Conservation (phyloP, 1,139 yeast species). For the Wickerhamiella pararugosa region DNA sequence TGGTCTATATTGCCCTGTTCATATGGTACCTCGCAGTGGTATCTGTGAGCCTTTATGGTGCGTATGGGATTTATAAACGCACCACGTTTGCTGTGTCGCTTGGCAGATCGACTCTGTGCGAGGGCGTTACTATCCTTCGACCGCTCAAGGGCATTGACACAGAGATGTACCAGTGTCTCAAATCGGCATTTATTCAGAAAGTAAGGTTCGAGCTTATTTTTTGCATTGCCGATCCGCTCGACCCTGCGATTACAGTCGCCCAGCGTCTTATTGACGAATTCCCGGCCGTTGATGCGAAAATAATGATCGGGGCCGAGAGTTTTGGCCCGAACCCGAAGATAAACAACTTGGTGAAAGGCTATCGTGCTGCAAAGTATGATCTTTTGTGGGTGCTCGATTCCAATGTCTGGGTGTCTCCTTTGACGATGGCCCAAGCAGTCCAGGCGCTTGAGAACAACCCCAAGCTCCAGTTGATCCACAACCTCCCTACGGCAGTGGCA, state of each 20-base stretch:
- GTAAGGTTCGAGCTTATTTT: slow-evolving; percentile 67
- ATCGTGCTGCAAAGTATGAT: slow-evolving; percentile 49
- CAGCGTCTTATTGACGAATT: slow-evolving; percentile 35
- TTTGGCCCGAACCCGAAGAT: slow-evolving; percentile 86
- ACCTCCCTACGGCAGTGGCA: slow-evolving; percentile 54
- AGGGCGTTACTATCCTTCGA: slow-evolving; percentile 63
- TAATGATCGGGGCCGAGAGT: slow-evolving; percentile 35
- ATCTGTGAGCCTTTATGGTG: neutral
- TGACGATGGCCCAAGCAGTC: slow-evolving; percentile 54
- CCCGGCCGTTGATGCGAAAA: slow-evolving; percentile 43
- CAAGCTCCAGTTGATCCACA: slow-evolving; percentile 58
- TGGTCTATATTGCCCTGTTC: neutral
- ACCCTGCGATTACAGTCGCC: slow-evolving; percentile 52
- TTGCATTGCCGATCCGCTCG: slow-evolving; percentile 51
- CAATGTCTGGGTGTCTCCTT: slow-evolving; percentile 65
- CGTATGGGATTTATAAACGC: neutral
- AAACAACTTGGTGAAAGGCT: slow-evolving; percentile 72
- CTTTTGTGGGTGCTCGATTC: slow-evolving; percentile 81
- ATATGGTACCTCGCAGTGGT: slow-evolving; percentile 4
- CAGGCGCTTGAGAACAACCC: slow-evolving; percentile 33
- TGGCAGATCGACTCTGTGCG: neutral
- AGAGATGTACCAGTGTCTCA: slow-evolving; percentile 52
- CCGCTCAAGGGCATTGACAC: slow-evolving; percentile 81
- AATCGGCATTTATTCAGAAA: slow-evolving; percentile 51
- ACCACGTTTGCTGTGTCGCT: neutral